These are phyloP conservation scores for Acanthamoeba royreba DNA, from an alignment of 208 protist species.

Conservation along the genomic window DNA sequence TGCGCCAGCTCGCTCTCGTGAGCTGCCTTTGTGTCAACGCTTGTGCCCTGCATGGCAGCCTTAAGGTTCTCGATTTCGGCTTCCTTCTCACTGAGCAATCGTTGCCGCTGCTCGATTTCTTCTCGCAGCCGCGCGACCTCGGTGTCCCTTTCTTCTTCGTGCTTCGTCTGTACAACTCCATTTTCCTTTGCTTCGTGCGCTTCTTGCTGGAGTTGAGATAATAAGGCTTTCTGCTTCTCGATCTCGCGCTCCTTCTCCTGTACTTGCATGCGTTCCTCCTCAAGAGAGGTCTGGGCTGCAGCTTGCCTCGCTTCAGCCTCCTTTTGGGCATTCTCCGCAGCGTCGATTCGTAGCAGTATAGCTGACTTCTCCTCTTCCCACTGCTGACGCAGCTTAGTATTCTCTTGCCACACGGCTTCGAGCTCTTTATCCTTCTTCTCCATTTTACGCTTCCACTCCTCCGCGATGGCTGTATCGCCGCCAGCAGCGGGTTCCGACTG, in stretches of 20 bases:
- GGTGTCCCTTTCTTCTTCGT: too few relatives aligned
- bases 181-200: too few relatives aligned
- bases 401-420: not conserved
- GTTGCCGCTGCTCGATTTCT: not conserved
- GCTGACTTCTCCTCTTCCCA: not conserved
- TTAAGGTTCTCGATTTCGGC: not conserved
- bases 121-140: not conserved
- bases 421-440: constrained; percentile 37
- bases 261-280: not conserved
- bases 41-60: not conserved
- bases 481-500: not conserved
- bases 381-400: not conserved
- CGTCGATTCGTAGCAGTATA: not conserved
- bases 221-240: too few relatives aligned
- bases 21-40: not conserved
- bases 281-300: not conserved
- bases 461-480: not conserved
- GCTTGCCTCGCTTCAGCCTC: not conserved
- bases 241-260: not conserved
- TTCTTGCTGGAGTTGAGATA: too few relatives aligned
- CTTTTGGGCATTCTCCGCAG: not conserved
- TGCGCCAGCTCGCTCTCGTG: not conserved
- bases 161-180: not conserved
- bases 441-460: constrained; percentile 1
- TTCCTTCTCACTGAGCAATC: not conserved